Evolutionary conservation across 192 early-diverging fungal genomes (phyloP), one percentile per base, ranked within the genome.

Genomic region (Spinellus fusiger): DNA sequence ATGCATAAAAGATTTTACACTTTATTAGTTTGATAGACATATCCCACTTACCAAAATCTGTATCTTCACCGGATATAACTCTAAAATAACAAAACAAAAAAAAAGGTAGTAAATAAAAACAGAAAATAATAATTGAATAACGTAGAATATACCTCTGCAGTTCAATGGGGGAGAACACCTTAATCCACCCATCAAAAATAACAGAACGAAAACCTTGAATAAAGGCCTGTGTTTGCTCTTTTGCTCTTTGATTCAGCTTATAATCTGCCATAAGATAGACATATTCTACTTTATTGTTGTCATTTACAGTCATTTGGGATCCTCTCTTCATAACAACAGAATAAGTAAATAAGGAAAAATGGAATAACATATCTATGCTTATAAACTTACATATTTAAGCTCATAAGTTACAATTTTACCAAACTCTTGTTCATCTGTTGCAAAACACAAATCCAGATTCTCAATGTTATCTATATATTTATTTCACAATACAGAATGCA

Each of bases 141-240:
- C 4, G 26, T 38, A 38, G 37, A 50, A 12, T 34, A 49, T 54
- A 72, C 73, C 68, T 70, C 54, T 92, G 93, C 25, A 98, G 66
- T 74, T 98, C 95, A 29, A 85, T 78, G 34, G 86, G 85, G 25
- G 91, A 92, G 76, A 98, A 98, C 49, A 98, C 81, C 5, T 79
- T 76, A 23, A 98, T 73, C 93, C 93, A 95, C 22, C 75, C 69
- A 15, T 86, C 79, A 3, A 85, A 79, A 33, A 98, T 87, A 44
- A 98, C 74, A 0, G 76, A 74, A 35, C 77, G 68, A 68, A 79
- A 78, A 15, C 91, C 91, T 20, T 76, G 60, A 62, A 93, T 86
- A 68, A 93, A 93, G 13, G 87, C 87, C 23, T 67, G 59, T 31
- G 84, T 86, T 52, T 89, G 89, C n/a, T 76, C 70, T 25, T 80